Base-by-base conservation (phyloP, 305 asterid genomes). In the Plantago coronopus region DNA sequence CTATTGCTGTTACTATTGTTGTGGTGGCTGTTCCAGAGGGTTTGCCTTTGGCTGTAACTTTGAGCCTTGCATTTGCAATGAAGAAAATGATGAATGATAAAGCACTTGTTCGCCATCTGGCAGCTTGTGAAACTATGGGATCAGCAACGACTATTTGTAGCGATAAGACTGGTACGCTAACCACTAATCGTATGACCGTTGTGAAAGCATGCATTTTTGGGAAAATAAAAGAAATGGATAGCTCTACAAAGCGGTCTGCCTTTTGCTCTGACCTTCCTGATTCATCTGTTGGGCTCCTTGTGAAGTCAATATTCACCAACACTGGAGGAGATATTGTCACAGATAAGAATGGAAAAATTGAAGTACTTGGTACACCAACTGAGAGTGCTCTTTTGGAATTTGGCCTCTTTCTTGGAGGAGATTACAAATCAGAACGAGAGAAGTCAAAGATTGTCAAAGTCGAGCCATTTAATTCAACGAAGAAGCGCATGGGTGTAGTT, bases 11-110 rank as follows among this genome's bases (percentile, higher is more conserved):
- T 59, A 91, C 98, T 8, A 91, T 91, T 67, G 98, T 91, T 57
- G 98, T 91, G 62, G 98, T 91, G 70, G 98, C 98, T 17, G 98
- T 91, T 60, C 98, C 98, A 46, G 98, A 91, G 78, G 98, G 98
- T 34, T 76, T 91, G 74, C 98, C 98, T 56, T 77, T 91, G 63
- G 98, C 98, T 55, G 98, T 91, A 42, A 91, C 98, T 47, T 67
- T 91, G 69, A 91, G 98, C 76, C 95, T 91, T 59, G 98, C 98
- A 17, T 91, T 91, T 80, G 98, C 98, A 23, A 91, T 91, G 98
- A 91, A 91, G 77, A 88, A 88, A 81, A 91, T 91, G 98, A 91
- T 91, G 98, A 91, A 86, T 42, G 98, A 91, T 72, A 88, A 80
- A 71, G 96, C 98, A 48, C 96, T 91, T 58, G 96, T 91, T 48